These are phyloP conservation scores for Penicillium arizonense DNA, from an alignment of 495 filamentous ascomycete genomes.

Conservation along the genomic window DNA sequence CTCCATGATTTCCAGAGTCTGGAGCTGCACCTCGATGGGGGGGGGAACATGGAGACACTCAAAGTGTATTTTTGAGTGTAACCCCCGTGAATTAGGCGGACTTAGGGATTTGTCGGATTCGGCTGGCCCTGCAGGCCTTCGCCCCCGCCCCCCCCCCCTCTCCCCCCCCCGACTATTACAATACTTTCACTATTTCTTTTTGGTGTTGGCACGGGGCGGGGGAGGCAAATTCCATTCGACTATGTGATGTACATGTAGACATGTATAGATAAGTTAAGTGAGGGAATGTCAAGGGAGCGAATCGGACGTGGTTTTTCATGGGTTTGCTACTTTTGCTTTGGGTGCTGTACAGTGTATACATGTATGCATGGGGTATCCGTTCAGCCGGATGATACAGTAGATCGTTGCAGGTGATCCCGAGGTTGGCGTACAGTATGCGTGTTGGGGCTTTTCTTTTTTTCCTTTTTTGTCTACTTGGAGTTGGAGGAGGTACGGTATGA, in stretches of 20 bases:
- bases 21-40: too few species aligned
- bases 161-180: background rate
- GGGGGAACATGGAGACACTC: too few species aligned
- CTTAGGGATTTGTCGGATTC: background rate
- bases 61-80: too few species aligned
- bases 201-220: background rate
- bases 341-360: background rate
- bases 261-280: background rate
- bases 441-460: background rate
- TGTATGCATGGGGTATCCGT: too few species aligned
- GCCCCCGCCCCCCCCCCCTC: too few species aligned
- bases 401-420: too few species aligned
- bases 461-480: background rate
- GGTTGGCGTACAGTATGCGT: too few species aligned
- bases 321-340: background rate
- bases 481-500: background rate
- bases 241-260: background rate
- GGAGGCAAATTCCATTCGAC: slow-evolving; percentile 4
- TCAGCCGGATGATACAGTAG: too few species aligned
- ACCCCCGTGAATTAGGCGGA: too few species aligned
- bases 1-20: too few species aligned
- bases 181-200: background rate
- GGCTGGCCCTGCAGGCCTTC: background rate
- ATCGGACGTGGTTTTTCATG: background rate
- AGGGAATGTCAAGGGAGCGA: background rate